Base-by-base conservation (phyloP, 352 stramenopile genomes). In the Globisporangium spiculum region DNA sequence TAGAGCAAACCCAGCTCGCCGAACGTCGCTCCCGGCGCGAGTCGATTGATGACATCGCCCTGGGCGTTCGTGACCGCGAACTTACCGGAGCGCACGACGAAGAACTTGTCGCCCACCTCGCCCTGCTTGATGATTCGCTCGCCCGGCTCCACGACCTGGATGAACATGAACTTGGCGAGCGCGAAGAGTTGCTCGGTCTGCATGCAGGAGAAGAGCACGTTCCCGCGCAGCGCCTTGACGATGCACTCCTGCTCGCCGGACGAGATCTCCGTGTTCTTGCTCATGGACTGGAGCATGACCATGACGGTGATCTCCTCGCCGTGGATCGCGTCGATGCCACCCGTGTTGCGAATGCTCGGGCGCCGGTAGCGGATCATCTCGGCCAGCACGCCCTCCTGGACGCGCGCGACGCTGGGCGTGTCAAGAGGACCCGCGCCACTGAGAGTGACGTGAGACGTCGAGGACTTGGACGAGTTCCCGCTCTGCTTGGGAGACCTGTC, bases 131-230 rank as follows among this genome's bases (percentile, higher is more conserved):
- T 82, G 18, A 98, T 87, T 9, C 68, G 83, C 72, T 94, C 86
- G 4, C 87, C 84, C 10, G 76, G 77, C 26, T 81, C 82, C 64
- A 95, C 91, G 22, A 79, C 76, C 57, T 93, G 82, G 67, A 96
- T 83, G 48, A 84, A 78, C 76, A 97, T 92, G 63, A 81, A 84
- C 27, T 79, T 81, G 0, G 86, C 81, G 34, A 97, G 67, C 26
- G 83, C 78, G 34, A 83, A 74, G 56, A 98, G 81, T 58, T 95
- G 80, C n/a, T 93, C 74, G 1, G 72, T 66, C 24, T 87, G 73
- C 63, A 97, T 88, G 60, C 77, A 88, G 53, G 83, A 90, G 69
- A 97, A 96, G 16, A 91, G 75, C 30, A 90, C 77, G 69, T 97
- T 94, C 27, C 80, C 76, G 24, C 77, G 72, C 14, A 97, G 66